Evolutionary conservation across 1,284 basidiomycete species (phyloP).

Genomic region (Hemileia vastatrix): DNA sequence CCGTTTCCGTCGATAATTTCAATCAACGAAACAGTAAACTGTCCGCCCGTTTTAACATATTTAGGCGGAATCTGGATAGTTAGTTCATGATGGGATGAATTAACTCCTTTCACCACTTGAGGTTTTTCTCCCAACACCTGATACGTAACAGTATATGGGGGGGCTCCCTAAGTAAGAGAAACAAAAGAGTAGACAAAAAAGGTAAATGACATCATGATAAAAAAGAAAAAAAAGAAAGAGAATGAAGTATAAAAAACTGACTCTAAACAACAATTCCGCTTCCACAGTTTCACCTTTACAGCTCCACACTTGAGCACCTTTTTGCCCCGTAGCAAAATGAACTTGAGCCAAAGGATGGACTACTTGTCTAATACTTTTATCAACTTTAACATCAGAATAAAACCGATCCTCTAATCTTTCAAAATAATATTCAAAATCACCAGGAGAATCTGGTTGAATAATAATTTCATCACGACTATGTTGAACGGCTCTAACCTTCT

Average conservation of each 20-base stretch:
- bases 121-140: constrained; percentile 20
- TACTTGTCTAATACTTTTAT: constrained; percentile 13
- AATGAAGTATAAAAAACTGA: not conserved
- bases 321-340: constrained; percentile 10
- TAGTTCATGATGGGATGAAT: constrained; percentile 4
- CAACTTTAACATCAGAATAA: constrained; percentile 54
- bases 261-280: constrained; percentile 16
- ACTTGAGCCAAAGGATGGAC: constrained; percentile 22
- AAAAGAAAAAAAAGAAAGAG: not conserved
- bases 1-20: constrained; percentile 80
- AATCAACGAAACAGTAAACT: constrained; percentile 14
- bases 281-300: constrained; percentile 18
- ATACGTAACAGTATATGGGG: constrained; percentile 19
- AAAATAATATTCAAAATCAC: constrained; percentile 80
- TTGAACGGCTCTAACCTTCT: constrained; percentile 52
- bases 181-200: not conserved
- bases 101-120: constrained; percentile 10
- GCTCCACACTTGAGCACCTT: constrained; percentile 17
- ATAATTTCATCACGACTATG: constrained; percentile 71
- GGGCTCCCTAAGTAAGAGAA: constrained; percentile 12
- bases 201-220: no score
- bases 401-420: constrained; percentile 68
- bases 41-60: constrained; percentile 16
- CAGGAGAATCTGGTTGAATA: constrained; percentile 75
- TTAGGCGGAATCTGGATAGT: constrained; percentile 14